Evolutionary conservation across 257 asterid genomes (phyloP).

Genomic region (Gentiana straminea): DNA sequence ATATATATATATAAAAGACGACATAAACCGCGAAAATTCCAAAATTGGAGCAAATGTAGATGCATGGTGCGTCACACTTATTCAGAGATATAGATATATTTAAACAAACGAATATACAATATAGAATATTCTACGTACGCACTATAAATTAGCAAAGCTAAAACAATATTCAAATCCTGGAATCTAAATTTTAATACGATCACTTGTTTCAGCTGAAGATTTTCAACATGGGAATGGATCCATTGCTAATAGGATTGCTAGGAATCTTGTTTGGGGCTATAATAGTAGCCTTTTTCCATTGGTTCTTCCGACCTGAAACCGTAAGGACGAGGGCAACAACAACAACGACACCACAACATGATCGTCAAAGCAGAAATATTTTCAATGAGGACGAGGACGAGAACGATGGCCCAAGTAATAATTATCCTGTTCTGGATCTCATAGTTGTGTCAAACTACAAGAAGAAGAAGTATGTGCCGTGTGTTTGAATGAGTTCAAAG

Average conservation of each 20-base stretch:
- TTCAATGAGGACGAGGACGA: background rate
- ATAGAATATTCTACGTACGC: too few species aligned
- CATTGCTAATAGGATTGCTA: constrained; percentile 34
- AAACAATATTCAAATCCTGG: too few species aligned
- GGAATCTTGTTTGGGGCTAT: constrained; percentile 48
- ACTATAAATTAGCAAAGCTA: too few species aligned
- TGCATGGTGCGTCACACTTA: too few species aligned
- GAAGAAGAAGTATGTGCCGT: constrained; percentile 37
- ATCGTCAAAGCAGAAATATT: background rate
- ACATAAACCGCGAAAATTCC: background rate
- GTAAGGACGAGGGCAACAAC: background rate
- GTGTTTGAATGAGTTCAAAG: constrained; percentile 19
- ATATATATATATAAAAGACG: background rate
- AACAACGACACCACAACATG: background rate
- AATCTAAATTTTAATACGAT: too few species aligned
- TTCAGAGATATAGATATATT: too few species aligned
- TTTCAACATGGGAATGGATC: constrained; percentile 25
- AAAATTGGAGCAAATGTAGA: too few species aligned
- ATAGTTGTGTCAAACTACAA: constrained; percentile 18
- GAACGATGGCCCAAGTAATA: background rate
- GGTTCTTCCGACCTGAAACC: constrained; percentile 7
- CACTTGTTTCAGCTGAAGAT: too few species aligned
- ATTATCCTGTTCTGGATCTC: constrained; percentile 17
- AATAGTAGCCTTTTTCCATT: constrained; percentile 37
- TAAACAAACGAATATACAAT: too few species aligned